Percentiles rank a stretch among this genome's conserved stretches.
Conservation (phyloP, 768 basidiomycete genomes). For the Phanerodontia chrysosporium region DNA sequence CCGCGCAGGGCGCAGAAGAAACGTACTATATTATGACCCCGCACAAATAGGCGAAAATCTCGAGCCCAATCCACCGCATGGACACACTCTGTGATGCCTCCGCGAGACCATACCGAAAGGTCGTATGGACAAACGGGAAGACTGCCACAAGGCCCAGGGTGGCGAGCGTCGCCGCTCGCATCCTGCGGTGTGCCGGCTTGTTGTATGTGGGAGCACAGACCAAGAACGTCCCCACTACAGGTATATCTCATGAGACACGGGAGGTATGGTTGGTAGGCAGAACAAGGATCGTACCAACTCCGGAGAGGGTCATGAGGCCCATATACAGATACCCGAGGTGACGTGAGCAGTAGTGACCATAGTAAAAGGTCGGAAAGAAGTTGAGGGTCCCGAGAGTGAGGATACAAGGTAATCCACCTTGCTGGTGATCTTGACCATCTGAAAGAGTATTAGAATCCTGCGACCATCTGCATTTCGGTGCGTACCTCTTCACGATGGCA, state of each 20-base stretch:
- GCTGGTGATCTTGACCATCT: not conserved
- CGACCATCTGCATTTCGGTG: not conserved
- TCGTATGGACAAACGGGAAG: not conserved
- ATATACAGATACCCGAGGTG: not conserved
- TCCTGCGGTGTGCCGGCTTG: not conserved
- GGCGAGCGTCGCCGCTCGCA: not conserved
- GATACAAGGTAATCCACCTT: not conserved
- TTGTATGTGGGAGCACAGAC: not conserved
- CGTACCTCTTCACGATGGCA: constrained; percentile 1
- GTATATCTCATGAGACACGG: not conserved
- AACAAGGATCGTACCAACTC: not conserved
- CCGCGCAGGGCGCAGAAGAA: no score
- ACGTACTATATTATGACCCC: not conserved
- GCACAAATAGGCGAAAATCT: not conserved
- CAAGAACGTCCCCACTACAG: not conserved
- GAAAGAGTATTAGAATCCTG: not conserved
- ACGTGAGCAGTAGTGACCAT: not conserved
- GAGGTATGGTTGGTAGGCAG: not conserved
- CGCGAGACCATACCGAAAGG: not conserved
- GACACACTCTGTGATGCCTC: not conserved
- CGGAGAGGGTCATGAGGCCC: not conserved
- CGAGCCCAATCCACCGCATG: not conserved
- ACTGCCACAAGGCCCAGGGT: not conserved
- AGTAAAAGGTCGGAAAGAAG: not conserved
- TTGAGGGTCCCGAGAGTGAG: not conserved